Base-by-base conservation (phyloP, 805 yeast species). In the Isabelozyma rhagii region DNA sequence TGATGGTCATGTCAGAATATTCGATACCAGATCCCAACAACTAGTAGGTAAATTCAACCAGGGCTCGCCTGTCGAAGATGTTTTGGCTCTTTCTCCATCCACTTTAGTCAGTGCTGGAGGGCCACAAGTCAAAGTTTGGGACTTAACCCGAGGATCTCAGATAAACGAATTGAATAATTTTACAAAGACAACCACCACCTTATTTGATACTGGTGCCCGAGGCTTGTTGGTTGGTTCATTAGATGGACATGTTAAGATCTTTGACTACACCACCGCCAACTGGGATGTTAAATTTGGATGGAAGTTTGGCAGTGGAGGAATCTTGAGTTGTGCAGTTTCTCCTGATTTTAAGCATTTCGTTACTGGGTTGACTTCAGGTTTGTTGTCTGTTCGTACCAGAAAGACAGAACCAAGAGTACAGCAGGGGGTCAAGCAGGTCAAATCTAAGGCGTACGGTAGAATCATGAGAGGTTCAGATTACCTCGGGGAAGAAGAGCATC, bases 161-260 rank as follows among this genome's bases (percentile, higher is more conserved):
- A 72, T 88, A 43, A 79, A 81, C 60, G 89, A 88, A 56, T 76
- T 96, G 62, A 80, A 84, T 46, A 93, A 92, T 68, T 94, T 94
- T 74, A 92, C 92, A 58, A 93, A 94, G 69, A 88, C 97, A 1
- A 97, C 93, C 40, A 92, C 97, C 13, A 84, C 92, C 52, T 73
- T 92, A 54, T 84, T 87, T 47, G 72, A 80, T 56, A 85, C 93
- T 8, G 87, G 85, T 29, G 89, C 83, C 54, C 73, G 82, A 46
- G 93, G 94, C n/a, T 73, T 94, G 43, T 72, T 94, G 29, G 97
- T 96, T 2, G 97, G 98, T 14, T 91, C 97, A 0, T 75, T 94
- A 50, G 99, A 94, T 69, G 99, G 99, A 17, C 99, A 94, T 68
- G 97, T 94, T 51, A 94, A 94, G 68, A 92, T 92, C 43, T 89